Conservation (phyloP, 202 grass and related monocot genomes). For the Zizania palustris region DNA sequence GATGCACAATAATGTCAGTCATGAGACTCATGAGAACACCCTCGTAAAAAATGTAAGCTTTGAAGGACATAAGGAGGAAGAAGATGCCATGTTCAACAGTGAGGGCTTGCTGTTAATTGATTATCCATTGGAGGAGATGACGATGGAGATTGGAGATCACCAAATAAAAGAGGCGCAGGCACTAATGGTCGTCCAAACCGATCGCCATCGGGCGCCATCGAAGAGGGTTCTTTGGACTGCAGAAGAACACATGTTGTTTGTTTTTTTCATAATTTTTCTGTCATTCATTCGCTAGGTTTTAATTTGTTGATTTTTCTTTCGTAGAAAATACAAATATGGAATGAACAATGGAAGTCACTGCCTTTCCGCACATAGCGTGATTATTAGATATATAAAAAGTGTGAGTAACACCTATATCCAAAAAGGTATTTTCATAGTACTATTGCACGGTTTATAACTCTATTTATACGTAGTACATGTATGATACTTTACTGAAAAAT, state of each 20-base stretch:
- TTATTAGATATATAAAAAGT: too few species aligned
- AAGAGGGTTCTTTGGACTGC: neutral
- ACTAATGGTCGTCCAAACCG: neutral
- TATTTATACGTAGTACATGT: too few species aligned
- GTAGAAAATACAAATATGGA: too few species aligned
- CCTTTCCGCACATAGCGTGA: too few species aligned
- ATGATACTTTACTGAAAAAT: too few species aligned
- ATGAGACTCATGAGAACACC: neutral
- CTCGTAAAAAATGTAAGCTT: neutral
- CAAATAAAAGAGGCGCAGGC: neutral
- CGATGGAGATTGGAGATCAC: neutral
- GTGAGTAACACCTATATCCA: too few species aligned
- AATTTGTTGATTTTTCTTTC: too few species aligned
- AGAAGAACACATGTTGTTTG: neutral
- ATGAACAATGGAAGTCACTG: too few species aligned
- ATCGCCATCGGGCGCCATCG: accelerated
- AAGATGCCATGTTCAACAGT: neutral
- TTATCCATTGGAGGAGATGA: neutral
- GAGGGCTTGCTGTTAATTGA: neutral
- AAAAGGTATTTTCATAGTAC: too few species aligned
- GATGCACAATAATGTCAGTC: too few species aligned
- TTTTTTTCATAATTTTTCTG: neutral
- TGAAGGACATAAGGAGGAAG: too few species aligned
- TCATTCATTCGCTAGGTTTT: neutral
- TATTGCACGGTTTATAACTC: too few species aligned